phyloP scores from a whole-genome alignment of 208 protist species.

The Crithidia expoeki region DNA sequence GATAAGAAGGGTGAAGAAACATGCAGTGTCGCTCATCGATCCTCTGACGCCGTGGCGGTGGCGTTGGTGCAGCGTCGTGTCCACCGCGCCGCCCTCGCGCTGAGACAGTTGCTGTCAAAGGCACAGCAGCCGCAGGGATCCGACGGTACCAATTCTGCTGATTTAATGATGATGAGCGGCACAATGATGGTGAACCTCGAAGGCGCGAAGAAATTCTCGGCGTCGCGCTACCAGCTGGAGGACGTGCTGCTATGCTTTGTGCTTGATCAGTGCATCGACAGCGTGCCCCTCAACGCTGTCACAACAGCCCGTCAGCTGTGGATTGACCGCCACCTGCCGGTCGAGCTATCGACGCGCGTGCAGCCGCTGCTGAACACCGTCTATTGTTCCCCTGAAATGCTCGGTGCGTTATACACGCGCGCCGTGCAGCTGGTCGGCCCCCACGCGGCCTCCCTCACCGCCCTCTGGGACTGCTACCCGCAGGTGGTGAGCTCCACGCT shows the following conservation, averaged over 20 bases:
- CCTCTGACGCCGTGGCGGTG: conserved; percentile 20
- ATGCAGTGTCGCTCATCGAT: background rate
- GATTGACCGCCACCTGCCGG: conserved; percentile 14
- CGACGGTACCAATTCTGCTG: background rate
- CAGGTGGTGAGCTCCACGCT: conserved; percentile 33
- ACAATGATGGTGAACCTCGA: conserved; percentile 7
- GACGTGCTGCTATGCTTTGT: conserved; percentile 75
- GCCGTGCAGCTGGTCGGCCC: conserved; percentile 55
- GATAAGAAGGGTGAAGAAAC: background rate
- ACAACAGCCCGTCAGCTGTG: conserved; percentile 26
- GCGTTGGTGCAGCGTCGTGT: conserved; percentile 53
- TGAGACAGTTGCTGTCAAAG: conserved; percentile 22
- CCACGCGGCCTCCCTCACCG: conserved; percentile 45
- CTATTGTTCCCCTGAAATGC: conserved; percentile 23
- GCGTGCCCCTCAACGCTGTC: conserved; percentile 35
- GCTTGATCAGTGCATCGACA: conserved; percentile 79
- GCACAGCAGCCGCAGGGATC: conserved; percentile 5
- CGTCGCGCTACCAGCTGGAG: conserved; percentile 2
- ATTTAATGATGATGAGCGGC: background rate
- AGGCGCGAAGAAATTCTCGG: background rate
- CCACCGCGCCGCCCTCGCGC: conserved; percentile 47
- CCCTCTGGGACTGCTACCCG: conserved; percentile 24
- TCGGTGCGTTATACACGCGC: conserved; percentile 57
- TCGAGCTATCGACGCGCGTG: conserved; percentile 28
- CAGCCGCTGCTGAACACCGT: conserved; percentile 24